Evolutionary conservation across 805 yeast genomes (phyloP), one percentile per base, ranked within the genome.

Genomic region (Vanderwaltozyma polyspora): DNA sequence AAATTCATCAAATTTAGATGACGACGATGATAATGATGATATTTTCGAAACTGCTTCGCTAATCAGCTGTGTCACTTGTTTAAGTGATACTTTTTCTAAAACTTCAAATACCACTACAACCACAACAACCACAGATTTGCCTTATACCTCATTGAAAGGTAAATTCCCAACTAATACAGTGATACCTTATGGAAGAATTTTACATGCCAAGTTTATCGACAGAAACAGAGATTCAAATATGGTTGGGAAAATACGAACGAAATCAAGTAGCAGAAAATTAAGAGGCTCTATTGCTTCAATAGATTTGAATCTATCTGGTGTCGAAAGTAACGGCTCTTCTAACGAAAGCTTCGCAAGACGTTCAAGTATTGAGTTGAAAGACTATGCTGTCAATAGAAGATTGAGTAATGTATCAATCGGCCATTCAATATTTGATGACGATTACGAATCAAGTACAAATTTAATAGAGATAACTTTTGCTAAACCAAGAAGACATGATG

Each of bases 391-490:
- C 22, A 18, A 12, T 22, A 13, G 3, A 25, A 32, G 6, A 10
- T 10, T 6, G 25, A 26, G 15, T 12, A 12, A 10, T 3, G 6
- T 9, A 15, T 11, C 8, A 16, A n/a, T 12, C 6, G 10, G 7
- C 7, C 28, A 14, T 4, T 8, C 8, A 26, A 6, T 26, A 13
- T 15, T 13, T 6, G 14, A 7, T 25, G 13, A 17, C 11, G 29
- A 27, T 4, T n/a, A 13, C 14, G 19, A 28, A 10, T 11, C n/a
- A 5, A 8, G 8, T 11, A 28, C 22, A 24, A 33, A 28, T 12
- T 15, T 34, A 13, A 44, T 64, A 5, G 60, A 59, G 24, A 50
- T 64, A 5, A 50, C 58, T 3, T 60, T 57, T 42, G 67, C 64
- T 2, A 54, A 52, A 38, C 59, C 60, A 19, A 52, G 58, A 17